A percentile compares a stretch with the other conserved stretches of the same genome.
Conservation (phyloP, 2,329 filamentous ascomycete species). For the Cladophialophora carrionii region DNA sequence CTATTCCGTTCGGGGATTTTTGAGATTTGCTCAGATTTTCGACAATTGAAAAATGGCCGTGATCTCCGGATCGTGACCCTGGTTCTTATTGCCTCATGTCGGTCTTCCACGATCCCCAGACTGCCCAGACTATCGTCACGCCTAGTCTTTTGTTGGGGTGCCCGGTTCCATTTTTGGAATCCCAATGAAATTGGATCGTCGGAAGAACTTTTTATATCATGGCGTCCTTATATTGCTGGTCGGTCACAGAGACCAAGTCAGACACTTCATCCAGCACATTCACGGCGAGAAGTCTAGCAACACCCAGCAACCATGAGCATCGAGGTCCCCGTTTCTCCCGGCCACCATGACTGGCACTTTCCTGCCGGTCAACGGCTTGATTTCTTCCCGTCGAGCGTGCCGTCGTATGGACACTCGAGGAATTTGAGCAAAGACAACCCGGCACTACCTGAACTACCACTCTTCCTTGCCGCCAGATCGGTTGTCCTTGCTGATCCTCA, state of each 20-base stretch:
- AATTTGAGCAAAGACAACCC: constrained; percentile 12
- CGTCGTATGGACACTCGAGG: constrained; percentile 2
- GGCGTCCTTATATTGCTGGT: constrained; percentile 9
- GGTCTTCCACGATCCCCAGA: constrained; percentile 7
- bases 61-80: constrained; percentile 4
- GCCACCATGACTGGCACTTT: constrained; percentile 12
- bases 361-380: constrained; percentile 14
- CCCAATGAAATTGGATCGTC: constrained; percentile 18
- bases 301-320: constrained; percentile 19
- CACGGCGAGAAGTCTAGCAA: not conserved
- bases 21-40: not conserved
- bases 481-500: constrained; percentile 42
- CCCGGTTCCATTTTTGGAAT: constrained; percentile 22
- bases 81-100: constrained; percentile 6
- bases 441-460: constrained; percentile 40
- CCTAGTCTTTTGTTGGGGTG: constrained; percentile 16
- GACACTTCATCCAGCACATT: constrained; percentile 3
- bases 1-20: constrained; percentile 8
- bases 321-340: constrained; percentile 22
- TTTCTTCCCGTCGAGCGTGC: constrained; percentile 4
- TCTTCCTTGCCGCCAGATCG: constrained; percentile 47
- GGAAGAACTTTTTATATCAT: constrained; percentile 18
- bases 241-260: constrained; percentile 2
- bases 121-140: constrained; percentile 2
- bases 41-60: constrained; percentile 21